Evolutionary conservation across 305 asterid genomes (phyloP), one percentile per base, ranked within the genome.

Genomic region (Salvia sclarea): DNA sequence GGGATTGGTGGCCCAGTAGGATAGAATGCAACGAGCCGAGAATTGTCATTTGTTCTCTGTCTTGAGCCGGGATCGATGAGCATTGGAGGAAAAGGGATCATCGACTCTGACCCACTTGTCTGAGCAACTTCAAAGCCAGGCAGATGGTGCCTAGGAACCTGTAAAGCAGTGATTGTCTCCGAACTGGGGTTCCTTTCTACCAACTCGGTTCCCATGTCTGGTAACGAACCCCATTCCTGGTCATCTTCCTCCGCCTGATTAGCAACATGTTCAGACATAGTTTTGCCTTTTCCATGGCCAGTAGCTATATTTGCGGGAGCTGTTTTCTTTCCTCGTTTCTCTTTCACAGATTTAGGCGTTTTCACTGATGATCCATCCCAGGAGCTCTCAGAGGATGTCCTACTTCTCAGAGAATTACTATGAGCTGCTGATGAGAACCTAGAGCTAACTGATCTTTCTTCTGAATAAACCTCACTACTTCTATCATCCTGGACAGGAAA

Each of bases 1-100:
- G 98, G 99, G 77, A 95, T 88, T 18, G 99, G 98, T 54, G 99
- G 99, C 5, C 99, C 99, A 24, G 99, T 86, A 38, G 96, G 97
- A 66, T 88, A 92, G 76, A 95, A 95, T 35, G 98, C 81, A 78
- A 94, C 60, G 68, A 88, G 52, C 65, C 91, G 95, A 53, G 98
- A 88, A 74, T 81, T 79, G 65, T 89, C 98, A 58, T 76, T 61
- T 72, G 49, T 66, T 81, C 91, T 82, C 75, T 86, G 88, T 72
- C 79, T 88, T 18, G 90, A 80, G 50, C 95, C 89, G 57, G 91
- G 85, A 56, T 86, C 87, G 54, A 90, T 78, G 37, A 90, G 83
- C 95, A 92, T 85, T 28, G 97, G 98, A 61, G 92, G 68, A 73
- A 80, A 82, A 48, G 98, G 85, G 44, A 83, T 75, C 72, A 78